Evolutionary conservation across 2,329 filamentous ascomycete species (phyloP).

Genomic region (Bipolaris cookei): DNA sequence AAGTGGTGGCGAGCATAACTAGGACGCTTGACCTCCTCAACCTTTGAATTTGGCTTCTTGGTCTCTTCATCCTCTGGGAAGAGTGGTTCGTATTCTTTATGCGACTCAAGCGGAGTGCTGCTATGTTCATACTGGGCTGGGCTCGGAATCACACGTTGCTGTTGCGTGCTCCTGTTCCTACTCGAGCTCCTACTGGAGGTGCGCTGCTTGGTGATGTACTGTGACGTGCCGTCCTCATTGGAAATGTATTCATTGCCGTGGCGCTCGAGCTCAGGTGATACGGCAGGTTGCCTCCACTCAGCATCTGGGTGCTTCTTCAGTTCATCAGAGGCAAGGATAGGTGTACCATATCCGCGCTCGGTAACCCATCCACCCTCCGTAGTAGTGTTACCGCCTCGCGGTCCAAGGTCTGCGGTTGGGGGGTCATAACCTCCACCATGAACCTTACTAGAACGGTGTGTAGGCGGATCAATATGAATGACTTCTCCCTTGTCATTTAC

Average conservation of each 20-base stretch:
- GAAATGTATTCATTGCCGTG: slow-evolving; percentile 63
- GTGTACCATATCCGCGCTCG: slow-evolving; percentile 70
- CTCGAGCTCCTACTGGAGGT: slow-evolving; percentile 57
- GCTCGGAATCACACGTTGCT: slow-evolving; percentile 47
- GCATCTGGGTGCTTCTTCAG: slow-evolving; percentile 73
- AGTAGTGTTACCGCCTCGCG: slow-evolving; percentile 53
- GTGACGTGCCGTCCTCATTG: slow-evolving; percentile 45
- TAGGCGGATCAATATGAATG: slow-evolving; percentile 79
- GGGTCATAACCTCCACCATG: slow-evolving; percentile 59
- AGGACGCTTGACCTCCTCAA: slow-evolving; percentile 63
- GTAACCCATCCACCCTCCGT: slow-evolving; percentile 60
- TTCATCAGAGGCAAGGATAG: slow-evolving; percentile 90
- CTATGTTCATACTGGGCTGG: slow-evolving; percentile 58
- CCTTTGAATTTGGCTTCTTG: slow-evolving; percentile 59
- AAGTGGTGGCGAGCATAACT: slow-evolving; percentile 68
- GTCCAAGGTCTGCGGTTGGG: slow-evolving; percentile 59
- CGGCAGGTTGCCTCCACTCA: slow-evolving; percentile 76
- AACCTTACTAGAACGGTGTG: slow-evolving; percentile 53
- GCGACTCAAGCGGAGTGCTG: slow-evolving; percentile 78
- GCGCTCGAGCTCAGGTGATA: slow-evolving; percentile 71
- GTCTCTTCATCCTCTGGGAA: slow-evolving; percentile 74
- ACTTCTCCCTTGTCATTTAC: slow-evolving; percentile 62
- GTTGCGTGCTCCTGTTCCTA: slow-evolving; percentile 63
- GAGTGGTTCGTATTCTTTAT: slow-evolving; percentile 92
- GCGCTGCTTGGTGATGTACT: slow-evolving; percentile 59